A percentile compares a stretch with the other conserved stretches of the same genome.
phyloP scores from a whole-genome alignment of 208 protist genomes.

The Wallacemonas rigidus region DNA sequence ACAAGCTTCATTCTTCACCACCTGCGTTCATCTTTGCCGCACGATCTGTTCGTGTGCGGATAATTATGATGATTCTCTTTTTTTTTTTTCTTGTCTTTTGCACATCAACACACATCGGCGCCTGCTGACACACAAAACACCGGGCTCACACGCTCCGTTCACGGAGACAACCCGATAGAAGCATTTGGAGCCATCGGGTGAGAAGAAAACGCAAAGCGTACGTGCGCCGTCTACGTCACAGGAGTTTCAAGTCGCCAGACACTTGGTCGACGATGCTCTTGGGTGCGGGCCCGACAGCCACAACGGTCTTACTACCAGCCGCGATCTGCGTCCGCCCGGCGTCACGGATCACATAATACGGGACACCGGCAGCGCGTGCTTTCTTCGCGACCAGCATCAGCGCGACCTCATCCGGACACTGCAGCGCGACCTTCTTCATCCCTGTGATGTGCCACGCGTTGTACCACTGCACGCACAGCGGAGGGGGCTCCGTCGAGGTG shows the following conservation, averaged over 20 bases:
- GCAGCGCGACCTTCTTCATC: slow-evolving; percentile 81
- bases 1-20: too few relatives aligned
- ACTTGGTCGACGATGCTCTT: slow-evolving; percentile 79
- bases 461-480: slow-evolving; percentile 68
- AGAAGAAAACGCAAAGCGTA: too few relatives aligned
- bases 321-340: slow-evolving; percentile 94
- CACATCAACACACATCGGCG: too few relatives aligned
- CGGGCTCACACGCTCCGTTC: too few relatives aligned
- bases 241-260: slow-evolving; percentile 89
- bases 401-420: slow-evolving; percentile 71
- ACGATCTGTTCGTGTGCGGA: too few relatives aligned
- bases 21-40: too few relatives aligned
- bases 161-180: too few relatives aligned
- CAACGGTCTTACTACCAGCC: slow-evolving; percentile 88
- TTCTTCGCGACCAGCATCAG: slow-evolving; percentile 52
- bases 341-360: slow-evolving; percentile 84
- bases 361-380: slow-evolving; percentile 52
- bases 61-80: too few relatives aligned
- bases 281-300: slow-evolving; percentile 88
- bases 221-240: slow-evolving; percentile 39
- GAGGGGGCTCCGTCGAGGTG: slow-evolving; percentile 25
- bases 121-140: too few relatives aligned
- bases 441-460: slow-evolving; percentile 66
- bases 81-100: too few relatives aligned
- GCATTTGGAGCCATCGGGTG: too few relatives aligned